phyloP scores from a whole-genome alignment of 768 basidiomycete species.

The Psilocybe subaeruginosa region DNA sequence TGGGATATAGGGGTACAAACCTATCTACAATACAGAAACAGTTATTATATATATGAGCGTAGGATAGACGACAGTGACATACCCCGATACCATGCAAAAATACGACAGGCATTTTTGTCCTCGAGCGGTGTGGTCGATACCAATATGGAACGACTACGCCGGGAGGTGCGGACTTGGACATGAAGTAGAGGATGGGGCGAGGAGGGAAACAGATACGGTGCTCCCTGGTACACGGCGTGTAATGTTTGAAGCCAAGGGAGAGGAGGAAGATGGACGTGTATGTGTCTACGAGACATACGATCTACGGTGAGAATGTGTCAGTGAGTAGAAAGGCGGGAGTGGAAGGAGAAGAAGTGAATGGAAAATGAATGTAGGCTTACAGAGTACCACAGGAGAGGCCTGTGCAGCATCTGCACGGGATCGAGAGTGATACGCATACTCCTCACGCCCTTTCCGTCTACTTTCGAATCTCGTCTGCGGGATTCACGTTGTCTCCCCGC shows the following conservation, averaged over 20 bases:
- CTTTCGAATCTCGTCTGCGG: background rate
- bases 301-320: constrained; percentile 33
- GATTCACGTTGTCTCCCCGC: constrained; percentile 19
- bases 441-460: constrained; percentile 17
- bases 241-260: constrained; percentile 56
- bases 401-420: constrained; percentile 54
- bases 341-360: background rate
- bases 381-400: constrained; percentile 68
- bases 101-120: constrained; percentile 52
- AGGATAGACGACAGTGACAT: constrained; percentile 19
- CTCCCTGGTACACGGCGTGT: constrained; percentile 33
- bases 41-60: background rate
- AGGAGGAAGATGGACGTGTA: constrained; percentile 42
- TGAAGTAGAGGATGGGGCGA: constrained; percentile 43
- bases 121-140: constrained; percentile 48
- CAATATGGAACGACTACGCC: constrained; percentile 37
- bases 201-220: constrained; percentile 40
- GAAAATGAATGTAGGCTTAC: constrained; percentile 35
- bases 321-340: background rate
- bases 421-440: constrained; percentile 60
- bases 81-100: constrained; percentile 76
- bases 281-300: constrained; percentile 54
- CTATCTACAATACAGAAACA: constrained; percentile 45
- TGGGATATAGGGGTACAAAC: constrained; percentile 56
- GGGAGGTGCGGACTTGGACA: constrained; percentile 46